These are phyloP conservation scores for Saccharomyces hybrid DNA, from an alignment of 1,139 yeast genomes.

Conservation along the genomic window DNA sequence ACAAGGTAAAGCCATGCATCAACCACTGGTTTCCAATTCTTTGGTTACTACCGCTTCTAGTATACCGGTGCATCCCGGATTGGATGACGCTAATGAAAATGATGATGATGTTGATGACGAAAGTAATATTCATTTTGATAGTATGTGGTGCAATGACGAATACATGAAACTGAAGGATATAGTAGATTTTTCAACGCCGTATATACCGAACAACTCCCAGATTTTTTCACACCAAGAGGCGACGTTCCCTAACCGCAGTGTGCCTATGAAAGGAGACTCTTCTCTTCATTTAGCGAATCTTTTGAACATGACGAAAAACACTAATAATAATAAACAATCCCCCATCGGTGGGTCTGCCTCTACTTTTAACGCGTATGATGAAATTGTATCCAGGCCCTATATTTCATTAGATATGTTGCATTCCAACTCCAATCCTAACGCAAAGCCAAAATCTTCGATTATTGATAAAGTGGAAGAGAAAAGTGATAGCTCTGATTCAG, in stretches of 20 bases:
- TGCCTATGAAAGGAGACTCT: neutral
- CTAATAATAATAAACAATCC: neutral
- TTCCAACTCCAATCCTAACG: neutral
- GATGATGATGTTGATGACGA: neutral
- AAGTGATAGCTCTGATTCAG: constrained; percentile 1
- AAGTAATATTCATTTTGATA: constrained; percentile 15
- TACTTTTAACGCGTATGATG: neutral
- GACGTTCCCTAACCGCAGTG: neutral
- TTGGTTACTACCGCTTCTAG: neutral
- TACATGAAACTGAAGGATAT: constrained; percentile 54
- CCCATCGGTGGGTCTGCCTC: neutral
- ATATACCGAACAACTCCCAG: neutral
- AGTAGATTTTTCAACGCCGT: neutral
- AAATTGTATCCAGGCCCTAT: constrained; percentile 17
- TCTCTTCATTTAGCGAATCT: neutral
- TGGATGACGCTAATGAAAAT: neutral
- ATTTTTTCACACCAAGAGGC: neutral
- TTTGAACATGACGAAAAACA: neutral
- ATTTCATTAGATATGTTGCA: constrained; percentile 17
- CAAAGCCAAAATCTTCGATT: neutral
- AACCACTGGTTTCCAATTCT: neutral
- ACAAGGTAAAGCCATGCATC: neutral
- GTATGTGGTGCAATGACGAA: constrained; percentile 42
- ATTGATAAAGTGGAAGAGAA: neutral
- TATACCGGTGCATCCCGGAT: neutral